phyloP scores from a whole-genome alignment of 1,284 basidiomycete genomes.

The Pseudozyma thailandica region DNA sequence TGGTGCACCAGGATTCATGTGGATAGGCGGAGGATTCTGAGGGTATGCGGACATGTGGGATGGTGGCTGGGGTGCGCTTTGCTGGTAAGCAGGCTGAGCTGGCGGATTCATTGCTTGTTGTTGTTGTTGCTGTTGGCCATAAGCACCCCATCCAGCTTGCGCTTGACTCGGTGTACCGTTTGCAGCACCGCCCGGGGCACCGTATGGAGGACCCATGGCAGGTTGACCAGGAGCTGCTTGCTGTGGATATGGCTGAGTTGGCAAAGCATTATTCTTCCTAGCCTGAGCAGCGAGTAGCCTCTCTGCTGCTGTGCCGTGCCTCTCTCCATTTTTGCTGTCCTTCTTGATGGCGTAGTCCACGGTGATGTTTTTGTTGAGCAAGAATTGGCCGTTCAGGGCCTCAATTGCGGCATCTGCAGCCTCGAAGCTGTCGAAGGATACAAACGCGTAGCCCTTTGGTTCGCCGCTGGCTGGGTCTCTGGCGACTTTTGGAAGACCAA shows the following conservation, averaged over 20 bases:
- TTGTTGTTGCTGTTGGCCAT: slow-evolving; percentile 10
- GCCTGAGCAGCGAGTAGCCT: slow-evolving; percentile 93
- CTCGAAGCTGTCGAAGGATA: slow-evolving; percentile 96
- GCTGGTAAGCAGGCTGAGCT: slow-evolving; percentile 5
- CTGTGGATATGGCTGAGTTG: slow-evolving; percentile 64
- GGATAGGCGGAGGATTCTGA: slow-evolving; percentile 22
- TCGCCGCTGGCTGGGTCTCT: slow-evolving; percentile 84
- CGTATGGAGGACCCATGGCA: slow-evolving; percentile 11
- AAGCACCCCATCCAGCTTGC: slow-evolving; percentile 15
- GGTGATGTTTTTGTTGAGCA: slow-evolving; percentile 96
- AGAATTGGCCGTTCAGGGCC: slow-evolving; percentile 94
- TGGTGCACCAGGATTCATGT: slow-evolving; percentile 24
- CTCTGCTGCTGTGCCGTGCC: slow-evolving; percentile 94
- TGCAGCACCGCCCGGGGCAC: neutral
- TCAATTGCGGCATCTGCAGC: slow-evolving; percentile 95
- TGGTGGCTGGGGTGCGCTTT: slow-evolving; percentile 11
- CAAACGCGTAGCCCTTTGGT: slow-evolving; percentile 96
- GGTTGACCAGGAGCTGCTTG: slow-evolving; percentile 6
- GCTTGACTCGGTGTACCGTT: slow-evolving; percentile 4
- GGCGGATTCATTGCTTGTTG: slow-evolving; percentile 6
- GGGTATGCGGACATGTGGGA: slow-evolving; percentile 10
- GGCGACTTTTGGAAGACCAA: slow-evolving; percentile 93
- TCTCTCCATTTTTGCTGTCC: slow-evolving; percentile 94
- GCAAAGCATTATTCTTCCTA: slow-evolving; percentile 89
- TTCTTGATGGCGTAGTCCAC: slow-evolving; percentile 99